phyloP scores from a whole-genome alignment of 257 asterid genomes.

The Nemophila menziesii region DNA sequence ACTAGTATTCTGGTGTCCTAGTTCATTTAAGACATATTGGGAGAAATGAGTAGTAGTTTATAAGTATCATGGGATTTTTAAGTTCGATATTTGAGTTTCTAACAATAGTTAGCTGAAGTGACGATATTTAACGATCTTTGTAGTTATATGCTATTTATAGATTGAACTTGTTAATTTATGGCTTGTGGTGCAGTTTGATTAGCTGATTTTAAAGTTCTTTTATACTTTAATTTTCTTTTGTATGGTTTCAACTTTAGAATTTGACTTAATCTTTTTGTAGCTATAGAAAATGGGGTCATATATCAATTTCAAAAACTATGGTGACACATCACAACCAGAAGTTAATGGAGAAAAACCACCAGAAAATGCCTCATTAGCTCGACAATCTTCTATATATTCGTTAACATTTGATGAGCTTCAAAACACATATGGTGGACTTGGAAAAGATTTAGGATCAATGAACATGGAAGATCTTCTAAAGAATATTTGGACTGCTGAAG shows the following conservation, averaged over 20 bases:
- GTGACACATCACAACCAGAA: conserved; percentile 36
- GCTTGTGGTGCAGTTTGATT: neutral
- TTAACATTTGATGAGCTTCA: conserved; percentile 88
- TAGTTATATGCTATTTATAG: neutral
- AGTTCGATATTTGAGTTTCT: neutral
- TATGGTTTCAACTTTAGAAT: neutral
- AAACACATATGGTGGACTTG: conserved; percentile 51
- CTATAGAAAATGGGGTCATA: conserved; percentile 52
- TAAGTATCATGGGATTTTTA: neutral
- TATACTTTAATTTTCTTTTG: neutral
- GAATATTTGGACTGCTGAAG: conserved; percentile 89
- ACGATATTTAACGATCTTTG: neutral
- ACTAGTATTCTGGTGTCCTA: too few relatives aligned
- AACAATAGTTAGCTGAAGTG: neutral
- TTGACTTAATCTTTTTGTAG: conserved; percentile 14
- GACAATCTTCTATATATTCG: conserved; percentile 68
- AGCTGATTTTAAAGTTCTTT: neutral
- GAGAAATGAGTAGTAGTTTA: neutral
- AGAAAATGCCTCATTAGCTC: conserved; percentile 37
- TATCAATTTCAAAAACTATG: conserved; percentile 63
- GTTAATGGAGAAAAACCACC: conserved; percentile 32
- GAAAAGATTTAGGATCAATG: conserved; percentile 87
- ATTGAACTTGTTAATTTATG: neutral
- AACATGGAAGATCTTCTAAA: conserved; percentile 89
- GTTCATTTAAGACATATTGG: neutral